Evolutionary conservation across 2,329 filamentous ascomycete species (phyloP).

Genomic region (Talaromyces amestolkiae): DNA sequence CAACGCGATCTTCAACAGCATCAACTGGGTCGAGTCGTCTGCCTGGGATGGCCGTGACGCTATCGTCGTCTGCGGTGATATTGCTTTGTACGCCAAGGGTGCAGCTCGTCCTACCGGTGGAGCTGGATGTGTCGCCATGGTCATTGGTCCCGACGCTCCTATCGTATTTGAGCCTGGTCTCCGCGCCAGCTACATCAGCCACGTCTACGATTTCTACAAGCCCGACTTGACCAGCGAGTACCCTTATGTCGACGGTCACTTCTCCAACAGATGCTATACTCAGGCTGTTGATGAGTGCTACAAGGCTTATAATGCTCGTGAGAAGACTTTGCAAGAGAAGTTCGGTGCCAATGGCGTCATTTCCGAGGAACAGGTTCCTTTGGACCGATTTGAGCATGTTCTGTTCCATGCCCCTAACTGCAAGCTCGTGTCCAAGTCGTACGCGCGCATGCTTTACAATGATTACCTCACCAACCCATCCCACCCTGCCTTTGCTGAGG

Average conservation of each 20-base stretch:
- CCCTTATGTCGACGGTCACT: constrained; percentile 80
- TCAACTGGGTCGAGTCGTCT: constrained; percentile 85
- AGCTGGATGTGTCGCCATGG: constrained; percentile 73
- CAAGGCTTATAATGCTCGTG: constrained; percentile 74
- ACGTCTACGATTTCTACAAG: constrained; percentile 90
- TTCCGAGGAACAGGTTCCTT: constrained; percentile 55
- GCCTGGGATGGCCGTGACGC: constrained; percentile 81
- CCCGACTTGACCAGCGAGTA: constrained; percentile 84
- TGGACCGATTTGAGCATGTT: constrained; percentile 82
- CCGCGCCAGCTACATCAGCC: constrained; percentile 75
- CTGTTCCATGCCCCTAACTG: constrained; percentile 81
- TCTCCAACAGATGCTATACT: constrained; percentile 77
- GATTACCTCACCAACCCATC: constrained; percentile 73
- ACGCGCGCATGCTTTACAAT: constrained; percentile 79
- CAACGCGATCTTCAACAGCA: constrained; percentile 76
- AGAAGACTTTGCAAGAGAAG: constrained; percentile 56
- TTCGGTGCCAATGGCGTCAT: constrained; percentile 51
- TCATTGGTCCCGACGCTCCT: constrained; percentile 75
- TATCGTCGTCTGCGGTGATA: constrained; percentile 77
- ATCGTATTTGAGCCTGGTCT: constrained; percentile 75
- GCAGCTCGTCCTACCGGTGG: constrained; percentile 77
- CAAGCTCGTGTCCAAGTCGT: constrained; percentile 84
- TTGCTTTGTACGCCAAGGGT: constrained; percentile 82
- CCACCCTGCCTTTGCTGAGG: constrained; percentile 67
- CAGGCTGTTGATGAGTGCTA: constrained; percentile 79